Evolutionary conservation across 768 basidiomycete species (phyloP).

Genomic region (Serpula lacrymans): DNA sequence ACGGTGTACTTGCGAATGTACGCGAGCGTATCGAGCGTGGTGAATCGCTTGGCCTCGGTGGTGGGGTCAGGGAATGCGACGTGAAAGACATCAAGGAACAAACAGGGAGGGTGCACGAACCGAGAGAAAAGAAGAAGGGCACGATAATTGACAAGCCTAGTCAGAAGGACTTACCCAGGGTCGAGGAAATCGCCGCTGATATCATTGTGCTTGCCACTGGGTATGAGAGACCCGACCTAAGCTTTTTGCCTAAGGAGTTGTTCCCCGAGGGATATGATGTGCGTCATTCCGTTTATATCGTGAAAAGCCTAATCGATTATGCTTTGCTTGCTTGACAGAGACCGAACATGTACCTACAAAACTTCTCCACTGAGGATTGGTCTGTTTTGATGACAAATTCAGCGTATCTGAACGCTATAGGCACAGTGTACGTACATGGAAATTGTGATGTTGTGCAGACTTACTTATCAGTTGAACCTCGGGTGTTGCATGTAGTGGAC

Average conservation of each 20-base stretch:
- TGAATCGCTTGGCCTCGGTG: not conserved
- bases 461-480: slow-evolving; percentile 14
- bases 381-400: slow-evolving; percentile 50
- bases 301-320: not conserved
- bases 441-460: not conserved
- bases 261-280: slow-evolving; percentile 51
- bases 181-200: slow-evolving; percentile 37
- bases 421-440: slow-evolving; percentile 21
- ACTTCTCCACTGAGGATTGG: slow-evolving; percentile 55
- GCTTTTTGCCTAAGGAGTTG: slow-evolving; percentile 44
- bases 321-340: no score
- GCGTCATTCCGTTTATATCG: not conserved
- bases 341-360: slow-evolving; percentile 52
- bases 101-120: slow-evolving; percentile 29
- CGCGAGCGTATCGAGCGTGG: slow-evolving; percentile 23
- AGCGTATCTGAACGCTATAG: slow-evolving; percentile 47
- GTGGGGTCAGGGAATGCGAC: not conserved
- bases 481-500: slow-evolving; percentile 27
- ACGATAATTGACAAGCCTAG: not conserved
- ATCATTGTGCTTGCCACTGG: slow-evolving; percentile 53
- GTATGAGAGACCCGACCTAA: slow-evolving; percentile 42
- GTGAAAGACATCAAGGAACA: not conserved
- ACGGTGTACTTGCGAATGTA: slow-evolving; percentile 36
- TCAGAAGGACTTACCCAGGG: not conserved
- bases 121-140: slow-evolving; percentile 18